These are phyloP conservation scores for Monosporascus sp. DNA, from an alignment of 2,329 filamentous ascomycete genomes.

Conservation along the genomic window DNA sequence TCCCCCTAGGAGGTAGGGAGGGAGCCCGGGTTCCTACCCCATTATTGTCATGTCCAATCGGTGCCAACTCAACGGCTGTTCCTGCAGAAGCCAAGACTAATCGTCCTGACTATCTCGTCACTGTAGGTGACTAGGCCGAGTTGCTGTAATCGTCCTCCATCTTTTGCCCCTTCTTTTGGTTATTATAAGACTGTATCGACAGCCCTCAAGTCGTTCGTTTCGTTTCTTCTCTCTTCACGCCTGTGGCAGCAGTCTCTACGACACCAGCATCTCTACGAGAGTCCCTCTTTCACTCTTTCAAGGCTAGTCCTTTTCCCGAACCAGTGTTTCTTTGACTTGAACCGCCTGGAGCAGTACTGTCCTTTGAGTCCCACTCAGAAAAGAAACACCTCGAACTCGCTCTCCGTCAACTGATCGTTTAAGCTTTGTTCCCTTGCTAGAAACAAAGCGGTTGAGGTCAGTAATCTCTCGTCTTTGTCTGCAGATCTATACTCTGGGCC, in stretches of 20 bases:
- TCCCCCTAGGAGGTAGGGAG: constrained; percentile 5
- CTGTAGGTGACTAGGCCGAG: constrained; percentile 16
- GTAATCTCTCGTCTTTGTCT: constrained; percentile 4
- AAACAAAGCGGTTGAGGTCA: constrained; percentile 22
- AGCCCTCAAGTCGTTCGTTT: constrained; percentile 30
- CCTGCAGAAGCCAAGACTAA: constrained; percentile 27
- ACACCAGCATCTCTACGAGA: constrained; percentile 21
- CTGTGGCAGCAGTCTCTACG: constrained; percentile 22
- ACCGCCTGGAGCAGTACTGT: constrained; percentile 39
- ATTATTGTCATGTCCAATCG: constrained; percentile 31
- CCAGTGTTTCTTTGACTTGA: constrained; percentile 21
- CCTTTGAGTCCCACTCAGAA: constrained; percentile 26
- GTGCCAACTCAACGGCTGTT: constrained; percentile 22
- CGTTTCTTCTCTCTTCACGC: constrained; percentile 27
- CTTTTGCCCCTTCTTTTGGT: constrained; percentile 15
- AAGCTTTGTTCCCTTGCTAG: constrained; percentile 15
- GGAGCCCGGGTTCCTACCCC: constrained; percentile 26
- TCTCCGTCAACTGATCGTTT: constrained; percentile 16
- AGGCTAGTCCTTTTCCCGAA: constrained; percentile 29
- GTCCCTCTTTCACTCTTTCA: constrained; percentile 32
- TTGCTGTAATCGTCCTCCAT: constrained; percentile 11
- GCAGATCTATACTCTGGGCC: background rate
- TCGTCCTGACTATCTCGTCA: constrained; percentile 20
- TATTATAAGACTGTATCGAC: constrained; percentile 24
- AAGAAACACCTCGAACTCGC: constrained; percentile 17